Conservation (phyloP, 805 yeast genomes). For the Monosporozyma solicola region DNA sequence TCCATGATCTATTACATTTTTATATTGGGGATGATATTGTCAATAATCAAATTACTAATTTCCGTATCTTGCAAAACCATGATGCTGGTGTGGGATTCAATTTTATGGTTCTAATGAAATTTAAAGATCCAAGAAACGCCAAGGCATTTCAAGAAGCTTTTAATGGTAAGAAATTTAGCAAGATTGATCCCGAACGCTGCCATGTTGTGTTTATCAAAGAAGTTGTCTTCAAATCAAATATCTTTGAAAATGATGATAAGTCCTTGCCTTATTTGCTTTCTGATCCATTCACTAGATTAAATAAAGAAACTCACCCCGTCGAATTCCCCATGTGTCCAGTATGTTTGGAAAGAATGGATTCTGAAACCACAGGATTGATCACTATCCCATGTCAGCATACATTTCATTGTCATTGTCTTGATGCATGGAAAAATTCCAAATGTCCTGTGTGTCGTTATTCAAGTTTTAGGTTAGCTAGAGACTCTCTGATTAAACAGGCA, state of each 20-base stretch:
- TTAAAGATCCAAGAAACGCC: slow-evolving; percentile 47
- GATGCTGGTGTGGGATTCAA: slow-evolving; percentile 43
- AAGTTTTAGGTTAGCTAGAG: slow-evolving; percentile 29
- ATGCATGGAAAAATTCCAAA: slow-evolving; percentile 82
- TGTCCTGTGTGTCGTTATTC: slow-evolving; percentile 90
- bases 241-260: slow-evolving; percentile 11
- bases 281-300: slow-evolving; percentile 57
- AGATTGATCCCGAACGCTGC: slow-evolving; percentile 85
- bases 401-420: slow-evolving; percentile 79
- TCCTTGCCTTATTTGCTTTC: slow-evolving; percentile 56
- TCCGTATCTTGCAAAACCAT: slow-evolving; percentile 60
- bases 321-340: slow-evolving; percentile 93
- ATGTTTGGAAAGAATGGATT: slow-evolving; percentile 81
- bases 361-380: slow-evolving; percentile 66
- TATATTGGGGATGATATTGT: slow-evolving; percentile 51
- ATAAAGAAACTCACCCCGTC: slow-evolving; percentile 15
- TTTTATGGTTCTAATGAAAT: slow-evolving; percentile 71
- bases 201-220: slow-evolving; percentile 64
- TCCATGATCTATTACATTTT: slow-evolving; percentile 73
- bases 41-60: slow-evolving; percentile 51
- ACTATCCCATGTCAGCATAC: slow-evolving; percentile 93
- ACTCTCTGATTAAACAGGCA: slow-evolving; percentile 23
- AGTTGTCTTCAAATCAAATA: slow-evolving; percentile 35
- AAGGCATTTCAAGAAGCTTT: slow-evolving; percentile 53
- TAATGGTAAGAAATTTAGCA: slow-evolving; percentile 69